Evolutionary conservation across 2,329 filamentous ascomycete genomes (phyloP), one percentile per base, ranked within the genome.

Genomic region (Lachnellula arida): DNA sequence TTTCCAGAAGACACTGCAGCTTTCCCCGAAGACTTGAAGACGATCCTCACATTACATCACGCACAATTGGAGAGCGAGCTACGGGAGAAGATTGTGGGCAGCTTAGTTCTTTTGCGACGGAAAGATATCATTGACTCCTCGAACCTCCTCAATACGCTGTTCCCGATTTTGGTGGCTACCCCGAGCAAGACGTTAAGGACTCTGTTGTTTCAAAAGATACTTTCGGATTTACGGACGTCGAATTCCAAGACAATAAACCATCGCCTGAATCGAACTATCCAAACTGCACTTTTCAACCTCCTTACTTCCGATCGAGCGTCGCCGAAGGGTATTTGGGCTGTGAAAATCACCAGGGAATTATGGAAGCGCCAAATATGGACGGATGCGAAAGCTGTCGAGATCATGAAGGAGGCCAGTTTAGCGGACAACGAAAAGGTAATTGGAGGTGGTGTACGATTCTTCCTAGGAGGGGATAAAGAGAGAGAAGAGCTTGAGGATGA

Each of bases 361-460:
- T 99, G 94, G 94, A 96, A 92, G 74, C 83, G 93, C 47, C 92
- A 97, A 66, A 86, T 97, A 61, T 99, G 94, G 94, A 91, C 89
- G 9, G 94, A 99, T 67, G 84, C 91, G 2, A 94, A 92, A 71
- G 86, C 93, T 0, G 94, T 97, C n/a, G 91, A 96, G 67, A 89
- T 97, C 62, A 97, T 99, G 92, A 96, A 96, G 74, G 89, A 96
- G 73, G 91, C 93, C 0, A 86, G 87, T 53, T 75, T 99, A 55
- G 85, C 90, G 3, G 88, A 96, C 51, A 96, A 97, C 65, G 90
- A 95, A 66, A 99, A 99, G 75, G 91, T 97, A 3, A 84, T 94
- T 25, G 78, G 88, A 5, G 90, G 91, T 15, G 92, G 90, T 46
- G 89, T 95, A 14, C 84, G 91, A 23, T 99, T 97, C 78, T 99